phyloP scores from a whole-genome alignment of 495 filamentous ascomycete genomes.

The Xanthoparmelia taractica region DNA sequence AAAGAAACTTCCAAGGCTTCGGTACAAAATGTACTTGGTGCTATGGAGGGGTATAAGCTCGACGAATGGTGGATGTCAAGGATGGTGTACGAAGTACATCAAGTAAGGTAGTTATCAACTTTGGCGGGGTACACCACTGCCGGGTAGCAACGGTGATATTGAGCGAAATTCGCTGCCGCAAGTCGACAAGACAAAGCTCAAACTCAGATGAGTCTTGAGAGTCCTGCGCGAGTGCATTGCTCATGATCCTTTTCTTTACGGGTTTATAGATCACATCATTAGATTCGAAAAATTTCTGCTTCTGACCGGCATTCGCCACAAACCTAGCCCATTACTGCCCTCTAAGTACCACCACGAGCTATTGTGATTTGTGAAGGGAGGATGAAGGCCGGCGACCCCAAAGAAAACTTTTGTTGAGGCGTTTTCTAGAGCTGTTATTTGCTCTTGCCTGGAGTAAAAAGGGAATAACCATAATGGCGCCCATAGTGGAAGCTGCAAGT shows the following conservation, averaged over 20 bases:
- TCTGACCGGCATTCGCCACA: neutral
- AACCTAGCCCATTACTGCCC: neutral
- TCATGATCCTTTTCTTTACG: neutral
- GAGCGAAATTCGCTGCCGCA: neutral
- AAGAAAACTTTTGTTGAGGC: neutral
- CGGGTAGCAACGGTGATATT: conserved; percentile 5
- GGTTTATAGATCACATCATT: neutral
- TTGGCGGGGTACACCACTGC: conserved; percentile 11
- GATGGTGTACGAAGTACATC: too few relatives aligned
- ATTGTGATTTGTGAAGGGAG: neutral
- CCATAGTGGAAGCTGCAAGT: conserved; percentile 13
- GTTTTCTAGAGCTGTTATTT: neutral
- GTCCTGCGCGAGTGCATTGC: neutral
- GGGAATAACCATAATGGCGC: conserved; percentile 10
- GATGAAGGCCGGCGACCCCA: neutral
- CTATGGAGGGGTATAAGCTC: neutral
- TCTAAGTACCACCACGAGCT: neutral
- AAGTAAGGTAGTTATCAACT: neutral
- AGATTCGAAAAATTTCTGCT: neutral
- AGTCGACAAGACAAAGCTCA: neutral
- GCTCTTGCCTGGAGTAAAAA: neutral
- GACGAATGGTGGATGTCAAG: neutral
- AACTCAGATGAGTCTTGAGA: neutral
- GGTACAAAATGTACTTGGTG: neutral
- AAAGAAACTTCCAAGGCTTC: neutral